Base-by-base conservation (phyloP, 2,329 filamentous ascomycete species). In the Sporothrix sp. region DNA sequence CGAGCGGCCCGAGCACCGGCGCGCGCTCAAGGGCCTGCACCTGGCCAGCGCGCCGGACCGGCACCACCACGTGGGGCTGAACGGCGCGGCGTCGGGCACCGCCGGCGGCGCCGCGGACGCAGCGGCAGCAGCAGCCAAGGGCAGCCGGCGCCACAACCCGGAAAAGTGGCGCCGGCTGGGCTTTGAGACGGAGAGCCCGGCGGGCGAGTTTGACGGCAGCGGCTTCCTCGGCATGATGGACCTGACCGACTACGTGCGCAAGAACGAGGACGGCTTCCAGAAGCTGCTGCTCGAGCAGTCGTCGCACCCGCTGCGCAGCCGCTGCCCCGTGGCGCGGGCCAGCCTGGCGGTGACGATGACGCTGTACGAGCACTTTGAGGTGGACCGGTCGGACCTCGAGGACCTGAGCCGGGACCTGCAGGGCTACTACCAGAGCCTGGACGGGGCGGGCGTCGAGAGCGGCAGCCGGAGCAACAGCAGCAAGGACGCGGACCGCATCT, bases 171-270 rank as follows among this genome's bases (percentile, higher is more conserved):
- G 89, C 59, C 77, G 90, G 49, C 66, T 98, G 37, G 93, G 93
- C 3, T 98, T 98, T 61, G 85, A 93, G 65, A 84, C 85, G 0
- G 93, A 98, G 66, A 90, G 79, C 58, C 93, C 93, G 3, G 83
- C 83, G 0, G 76, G 77, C 59, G 93, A 98, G 59, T 97, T 98
- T 62, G 82, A 88, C 18, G 73, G 79, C 35, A 85, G 86, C 25
- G 93, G 93, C 0, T 97, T 90, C 63, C 68, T 98, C 49, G 93
- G 93, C 25, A 87, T 98, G 79, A 97, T 98, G 90, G 93, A 98
- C 65, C 68, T 98, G 61, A 87, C 89, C 2, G 90, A 97, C 65
- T 98, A 88, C 64, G 88, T 95, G 44, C 80, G 85, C 61, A 95
- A 89, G 63, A 84, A 95, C 62, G 88, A 95, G 64, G 90, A 96